Base-by-base conservation (phyloP, 768 basidiomycete species). In the Austroboletus eburneus region DNA sequence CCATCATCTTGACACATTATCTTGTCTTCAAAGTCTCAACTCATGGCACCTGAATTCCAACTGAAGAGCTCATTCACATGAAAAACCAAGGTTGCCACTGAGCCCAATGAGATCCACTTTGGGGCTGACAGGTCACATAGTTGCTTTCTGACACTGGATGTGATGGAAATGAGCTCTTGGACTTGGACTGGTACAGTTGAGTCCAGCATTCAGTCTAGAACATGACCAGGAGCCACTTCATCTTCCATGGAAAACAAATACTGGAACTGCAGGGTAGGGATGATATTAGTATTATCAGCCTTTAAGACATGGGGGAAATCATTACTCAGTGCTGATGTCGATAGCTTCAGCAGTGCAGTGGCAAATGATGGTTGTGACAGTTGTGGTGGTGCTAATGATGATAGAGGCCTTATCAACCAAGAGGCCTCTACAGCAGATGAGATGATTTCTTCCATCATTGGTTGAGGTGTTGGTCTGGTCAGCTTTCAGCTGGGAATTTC, bases 161-260 rank as follows among this genome's bases (percentile, higher is more conserved):
- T n/a, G n/a, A n/a, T n/a, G n/a, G 37, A 2, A 20, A 45, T 16
- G 0, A 48, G 14, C 1, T 42, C 17, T 0, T 3, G 1, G 16
- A 47, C 14, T 0, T 13, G 18, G 0, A 47, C 24, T 1, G 33
- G 34, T 1, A 47, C 7, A 2, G 9, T 42, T 1, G 10, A n/a
- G 0, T 20, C 37, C 0, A 49, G 48, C 10, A 43, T 29, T 3
- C n/a, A 3, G 6, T 43, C 36, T 2, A 49, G 13, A 1, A 39
- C 14, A 0, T 4, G 10, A 18, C 33, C 43, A 0, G 30, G 42
- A 0, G 30, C 13, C 1, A 22, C 17, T 5, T 39, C 7, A 6
- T 49, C 37, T 32, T 49, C 32, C 2, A 49, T 20, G 4, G 36
- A 23, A 12, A 49, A 48, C 1, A 22, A 38, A 14, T 43, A 43